Percentiles rank a stretch among this genome's conserved stretches.
These are phyloP conservation scores for Scolecobasidium constrictum DNA, from an alignment of 2,329 filamentous ascomycete species.

Conservation along the genomic window DNA sequence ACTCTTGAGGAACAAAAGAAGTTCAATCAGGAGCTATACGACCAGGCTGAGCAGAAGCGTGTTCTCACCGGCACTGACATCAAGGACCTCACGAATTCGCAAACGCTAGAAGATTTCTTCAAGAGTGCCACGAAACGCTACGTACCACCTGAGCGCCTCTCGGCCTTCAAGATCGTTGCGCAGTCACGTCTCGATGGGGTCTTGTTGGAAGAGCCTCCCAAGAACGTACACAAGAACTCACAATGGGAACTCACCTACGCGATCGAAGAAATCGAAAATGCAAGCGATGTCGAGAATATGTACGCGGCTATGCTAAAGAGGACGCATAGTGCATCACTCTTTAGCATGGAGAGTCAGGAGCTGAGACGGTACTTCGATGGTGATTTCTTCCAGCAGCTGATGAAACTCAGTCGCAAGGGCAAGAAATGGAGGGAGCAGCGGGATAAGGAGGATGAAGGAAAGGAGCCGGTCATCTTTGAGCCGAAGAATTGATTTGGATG, in stretches of 20 bases:
- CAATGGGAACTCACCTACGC: conserved; percentile 70
- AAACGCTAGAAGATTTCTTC: neutral
- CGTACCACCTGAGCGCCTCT: conserved; percentile 24
- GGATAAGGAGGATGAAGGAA: conserved; percentile 37
- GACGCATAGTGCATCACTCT: conserved; percentile 25
- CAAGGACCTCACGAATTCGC: conserved; percentile 1
- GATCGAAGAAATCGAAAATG: conserved; percentile 48
- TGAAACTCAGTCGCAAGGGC: conserved; percentile 43
- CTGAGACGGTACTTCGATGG: conserved; percentile 28
- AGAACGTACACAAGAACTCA: conserved; percentile 32
- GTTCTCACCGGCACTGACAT: neutral
- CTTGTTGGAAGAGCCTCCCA: conserved; percentile 49
- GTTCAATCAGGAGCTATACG: neutral
- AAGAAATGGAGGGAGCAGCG: conserved; percentile 51
- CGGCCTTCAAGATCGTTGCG: conserved; percentile 62
- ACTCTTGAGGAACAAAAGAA: too few species aligned
- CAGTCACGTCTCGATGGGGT: conserved; percentile 61
- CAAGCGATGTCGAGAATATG: conserved; percentile 34
- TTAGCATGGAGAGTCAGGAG: conserved; percentile 27
- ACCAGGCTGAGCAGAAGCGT: neutral
- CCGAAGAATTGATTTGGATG: neutral
- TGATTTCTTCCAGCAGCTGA: conserved; percentile 32
- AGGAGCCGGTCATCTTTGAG: conserved; percentile 20
- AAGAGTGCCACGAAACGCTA: conserved; percentile 4
- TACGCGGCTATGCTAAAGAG: conserved; percentile 33